A percentile compares a stretch with the other conserved stretches of the same genome.
phyloP scores from a whole-genome alignment of 2,329 filamentous ascomycete genomes.

The Scopulariopsis brevicaulis region DNA sequence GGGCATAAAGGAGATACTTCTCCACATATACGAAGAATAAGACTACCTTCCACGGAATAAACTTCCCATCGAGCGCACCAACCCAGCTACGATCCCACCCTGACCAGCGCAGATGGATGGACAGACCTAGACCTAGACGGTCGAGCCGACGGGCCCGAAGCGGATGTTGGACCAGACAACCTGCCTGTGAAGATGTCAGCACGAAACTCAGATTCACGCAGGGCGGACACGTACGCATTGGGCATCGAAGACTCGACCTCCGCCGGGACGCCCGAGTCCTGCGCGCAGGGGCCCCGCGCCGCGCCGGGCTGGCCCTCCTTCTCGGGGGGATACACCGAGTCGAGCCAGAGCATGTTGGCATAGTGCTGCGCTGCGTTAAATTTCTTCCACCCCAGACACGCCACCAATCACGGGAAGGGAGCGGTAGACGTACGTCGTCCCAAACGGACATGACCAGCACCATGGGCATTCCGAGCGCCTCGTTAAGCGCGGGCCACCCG shows the following conservation, averaged over 20 bases:
- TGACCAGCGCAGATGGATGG: not conserved
- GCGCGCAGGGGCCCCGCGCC: conserved; percentile 13
- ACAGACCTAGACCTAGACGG: conserved; percentile 9
- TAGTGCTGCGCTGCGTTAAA: conserved; percentile 25
- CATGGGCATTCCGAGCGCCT: conserved; percentile 44
- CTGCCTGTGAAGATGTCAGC: conserved; percentile 7
- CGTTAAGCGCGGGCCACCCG: conserved; percentile 42
- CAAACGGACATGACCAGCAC: conserved; percentile 52
- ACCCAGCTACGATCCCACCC: not conserved
- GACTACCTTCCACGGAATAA: not conserved
- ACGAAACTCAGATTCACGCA: not conserved
- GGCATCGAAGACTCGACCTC: conserved; percentile 10
- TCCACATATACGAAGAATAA: not conserved
- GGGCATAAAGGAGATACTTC: not conserved
- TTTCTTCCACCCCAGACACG: not conserved
- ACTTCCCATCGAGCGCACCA: not conserved
- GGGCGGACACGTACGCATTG: conserved; percentile 11
- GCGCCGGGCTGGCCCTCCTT: conserved; percentile 13
- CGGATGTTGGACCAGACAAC: conserved; percentile 38
- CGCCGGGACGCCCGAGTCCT: conserved; percentile 12
- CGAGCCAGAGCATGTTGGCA: conserved; percentile 64
- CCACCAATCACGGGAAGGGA: not conserved
- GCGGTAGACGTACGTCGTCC: conserved; percentile 22
- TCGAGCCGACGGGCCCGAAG: conserved; percentile 33
- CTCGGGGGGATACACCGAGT: conserved; percentile 46